Percentiles rank a stretch among this genome's conserved stretches.
phyloP scores from a whole-genome alignment of 148 eudicot genomes.

The Diospyros kaki region DNA sequence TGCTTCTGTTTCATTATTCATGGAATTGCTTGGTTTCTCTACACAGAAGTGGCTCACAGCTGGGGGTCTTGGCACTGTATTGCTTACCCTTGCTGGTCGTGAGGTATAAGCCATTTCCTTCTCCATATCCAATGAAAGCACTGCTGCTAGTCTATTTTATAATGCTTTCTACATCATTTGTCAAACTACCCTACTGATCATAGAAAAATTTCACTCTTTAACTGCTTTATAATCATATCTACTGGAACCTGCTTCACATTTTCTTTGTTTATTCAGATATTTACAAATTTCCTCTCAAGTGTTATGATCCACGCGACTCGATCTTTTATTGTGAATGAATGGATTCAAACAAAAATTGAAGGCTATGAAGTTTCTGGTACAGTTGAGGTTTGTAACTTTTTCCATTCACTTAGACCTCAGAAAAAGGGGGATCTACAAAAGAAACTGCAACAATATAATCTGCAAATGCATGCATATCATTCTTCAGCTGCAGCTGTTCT shows the following conservation, averaged over 20 bases:
- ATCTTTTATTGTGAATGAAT: slow-evolving; percentile 66
- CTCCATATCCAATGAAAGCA: neutral
- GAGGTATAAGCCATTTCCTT: slow-evolving; percentile 45
- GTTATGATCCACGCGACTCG: slow-evolving; percentile 78
- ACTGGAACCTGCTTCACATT: neutral
- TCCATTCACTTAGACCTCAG: slow-evolving; percentile 4
- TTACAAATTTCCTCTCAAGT: slow-evolving; percentile 84
- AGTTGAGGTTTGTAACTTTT: slow-evolving; percentile 64
- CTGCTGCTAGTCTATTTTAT: neutral
- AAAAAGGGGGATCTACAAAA: neutral
- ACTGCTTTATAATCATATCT: neutral
- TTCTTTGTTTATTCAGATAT: slow-evolving; percentile 43
- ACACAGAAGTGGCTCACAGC: slow-evolving; percentile 82
- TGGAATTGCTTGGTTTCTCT: slow-evolving; percentile 87
- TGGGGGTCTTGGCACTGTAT: slow-evolving; percentile 92
- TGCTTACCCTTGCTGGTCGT: slow-evolving; percentile 90
- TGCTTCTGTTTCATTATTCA: slow-evolving; percentile 73
- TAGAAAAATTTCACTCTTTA: neutral
- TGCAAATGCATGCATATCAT: slow-evolving; percentile 7
- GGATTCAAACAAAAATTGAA: slow-evolving; percentile 73
- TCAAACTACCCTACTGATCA: neutral
- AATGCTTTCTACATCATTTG: neutral
- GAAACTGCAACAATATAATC: slow-evolving; percentile 7
- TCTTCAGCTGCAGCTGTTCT: slow-evolving; percentile 10
- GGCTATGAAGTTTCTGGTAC: slow-evolving; percentile 87